phyloP scores from a whole-genome alignment of 2,329 filamentous ascomycete genomes.

The Colletotrichum gigasporum region DNA sequence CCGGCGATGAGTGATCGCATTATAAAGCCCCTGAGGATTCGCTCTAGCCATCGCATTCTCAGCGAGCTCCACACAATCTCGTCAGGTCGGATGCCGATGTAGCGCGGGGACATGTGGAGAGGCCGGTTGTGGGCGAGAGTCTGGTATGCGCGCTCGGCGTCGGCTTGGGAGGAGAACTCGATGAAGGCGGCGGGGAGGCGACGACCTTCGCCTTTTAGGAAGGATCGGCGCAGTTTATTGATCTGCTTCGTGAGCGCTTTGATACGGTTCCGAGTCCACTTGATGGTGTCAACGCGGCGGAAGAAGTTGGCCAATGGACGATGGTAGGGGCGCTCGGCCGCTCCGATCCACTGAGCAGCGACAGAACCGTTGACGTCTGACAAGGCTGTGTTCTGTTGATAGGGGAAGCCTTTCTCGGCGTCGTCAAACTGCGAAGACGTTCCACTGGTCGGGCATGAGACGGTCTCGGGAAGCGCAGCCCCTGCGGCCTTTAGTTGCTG shows the following conservation, averaged over 20 bases:
- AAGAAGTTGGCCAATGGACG: conserved; percentile 73
- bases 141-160: conserved; percentile 88
- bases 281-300: conserved; percentile 93
- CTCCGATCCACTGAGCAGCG: conserved; percentile 78
- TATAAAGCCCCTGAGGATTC: conserved; percentile 73
- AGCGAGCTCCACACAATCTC: conserved; percentile 92
- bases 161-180: conserved; percentile 83
- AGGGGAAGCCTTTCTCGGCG: conserved; percentile 36
- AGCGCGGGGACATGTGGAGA: conserved; percentile 85
- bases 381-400: conserved; percentile 39
- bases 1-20: conserved; percentile 74
- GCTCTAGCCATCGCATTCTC: conserved; percentile 74
- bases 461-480: conserved; percentile 31
- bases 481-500: conserved; percentile 30
- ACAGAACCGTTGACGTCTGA: conserved; percentile 59
- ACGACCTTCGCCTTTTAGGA: conserved; percentile 67
- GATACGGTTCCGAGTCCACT: conserved; percentile 76
- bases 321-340: conserved; percentile 80
- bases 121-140: conserved; percentile 82
- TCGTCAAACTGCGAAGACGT: conserved; percentile 30
- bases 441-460: conserved; percentile 33
- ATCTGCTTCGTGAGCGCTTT: conserved; percentile 51
- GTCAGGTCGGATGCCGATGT: conserved; percentile 80
- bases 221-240: conserved; percentile 72
- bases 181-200: conserved; percentile 85